Evolutionary conservation across 306 rosid species (phyloP), one percentile per base, ranked within the genome.

Genomic region (Vigna hirtella): DNA sequence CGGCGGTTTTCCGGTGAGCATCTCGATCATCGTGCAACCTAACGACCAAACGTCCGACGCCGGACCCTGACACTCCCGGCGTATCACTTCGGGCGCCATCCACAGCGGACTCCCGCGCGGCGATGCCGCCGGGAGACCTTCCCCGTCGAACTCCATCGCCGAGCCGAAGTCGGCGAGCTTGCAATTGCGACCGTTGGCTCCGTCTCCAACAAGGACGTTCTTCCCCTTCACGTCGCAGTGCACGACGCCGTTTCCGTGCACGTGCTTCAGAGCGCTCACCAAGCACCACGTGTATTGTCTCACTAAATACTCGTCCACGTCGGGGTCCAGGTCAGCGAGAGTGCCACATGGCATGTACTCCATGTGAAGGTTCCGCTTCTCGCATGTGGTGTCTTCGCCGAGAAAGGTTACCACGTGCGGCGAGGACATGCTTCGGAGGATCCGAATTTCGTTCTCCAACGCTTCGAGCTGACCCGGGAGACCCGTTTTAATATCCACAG

Each of bases 31-130:
- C 77, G 97, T 91, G 79, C 94, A 91, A 1, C 97, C 97, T 66
- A 91, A 10, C 1, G 94, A 90, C 97, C 97, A 91, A 15, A 91
- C 82, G 59, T 91, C 94, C 22, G 93, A 83, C 79, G 88, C 91
- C 18, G 91, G 89, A 30, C 94, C 93, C 79, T 90, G 97, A 9
- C 47, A 74, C 56, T 88, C 89, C 51, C 88, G 43, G 7, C 89
- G 85, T 9, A 91, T 79, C n/a, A 91, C 97, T 87, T 91, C 97
- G 66, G 97, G 94, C 2, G 93, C 97, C 97, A 91, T 91, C 97
- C 94, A 90, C 12, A 91, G 76, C 1, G 97, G 97, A 18, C 91
- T 91, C 6, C 97, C 97, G 2, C 97, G 91, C 4, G 91, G 93
- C 26, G 20, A 17, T 47, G 9, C 43, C 58, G 2, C 15, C 11